Evolutionary conservation across 352 stramenopile species (phyloP).

Genomic region (Globisporangium rhizosaccharum): DNA sequence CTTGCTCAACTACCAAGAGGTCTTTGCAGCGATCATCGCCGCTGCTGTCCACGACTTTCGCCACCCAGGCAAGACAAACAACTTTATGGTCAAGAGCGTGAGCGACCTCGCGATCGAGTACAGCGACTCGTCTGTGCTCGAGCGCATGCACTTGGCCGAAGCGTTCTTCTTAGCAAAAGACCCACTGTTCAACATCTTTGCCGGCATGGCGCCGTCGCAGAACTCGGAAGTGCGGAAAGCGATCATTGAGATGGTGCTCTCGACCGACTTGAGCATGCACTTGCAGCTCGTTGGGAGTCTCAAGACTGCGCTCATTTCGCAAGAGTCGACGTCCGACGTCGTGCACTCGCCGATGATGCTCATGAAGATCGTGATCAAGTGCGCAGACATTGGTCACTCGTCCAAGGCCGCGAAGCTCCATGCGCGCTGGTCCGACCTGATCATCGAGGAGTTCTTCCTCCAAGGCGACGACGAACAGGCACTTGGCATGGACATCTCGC

Average conservation of each 20-base stretch:
- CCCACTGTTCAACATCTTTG: constrained; percentile 72
- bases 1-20: constrained; percentile 73
- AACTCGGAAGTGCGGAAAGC: constrained; percentile 70
- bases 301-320: constrained; percentile 76
- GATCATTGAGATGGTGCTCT: constrained; percentile 85
- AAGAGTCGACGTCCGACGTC: constrained; percentile 57
- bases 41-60: constrained; percentile 83
- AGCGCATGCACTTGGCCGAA: constrained; percentile 83
- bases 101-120: constrained; percentile 77
- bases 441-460: constrained; percentile 93
- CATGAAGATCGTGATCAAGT: constrained; percentile 87
- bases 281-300: constrained; percentile 72
- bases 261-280: constrained; percentile 79
- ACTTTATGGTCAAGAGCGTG: constrained; percentile 76
- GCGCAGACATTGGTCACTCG: constrained; percentile 91
- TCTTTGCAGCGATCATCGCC: constrained; percentile 74
- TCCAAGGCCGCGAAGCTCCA: constrained; percentile 80
- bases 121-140: constrained; percentile 76
- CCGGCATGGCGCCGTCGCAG: constrained; percentile 42
- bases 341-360: constrained; percentile 77
- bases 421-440: constrained; percentile 87
- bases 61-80: constrained; percentile 82
- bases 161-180: constrained; percentile 72
- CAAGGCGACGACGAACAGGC: constrained; percentile 93
- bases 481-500: constrained; percentile 83